Evolutionary conservation across 1,139 yeast species (phyloP).

Genomic region (Pneumocystis wakefieldiae): DNA sequence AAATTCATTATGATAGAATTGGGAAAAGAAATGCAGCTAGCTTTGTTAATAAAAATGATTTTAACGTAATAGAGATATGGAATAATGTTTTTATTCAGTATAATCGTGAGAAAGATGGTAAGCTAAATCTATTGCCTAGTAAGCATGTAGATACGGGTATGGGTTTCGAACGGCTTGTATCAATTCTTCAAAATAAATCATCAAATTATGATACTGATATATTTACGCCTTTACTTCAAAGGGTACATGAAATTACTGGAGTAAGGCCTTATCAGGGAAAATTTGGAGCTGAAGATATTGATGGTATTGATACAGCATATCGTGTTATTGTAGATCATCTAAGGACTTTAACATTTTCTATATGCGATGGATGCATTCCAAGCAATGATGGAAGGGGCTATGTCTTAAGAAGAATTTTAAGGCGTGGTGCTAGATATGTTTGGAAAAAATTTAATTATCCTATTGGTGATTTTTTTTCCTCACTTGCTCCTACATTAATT

Average conservation of each 20-base stretch:
- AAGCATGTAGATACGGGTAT: slow-evolving; percentile 95
- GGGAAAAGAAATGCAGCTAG: slow-evolving; percentile 91
- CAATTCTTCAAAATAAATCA: slow-evolving; percentile 74
- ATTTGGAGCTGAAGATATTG: slow-evolving; percentile 80
- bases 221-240: slow-evolving; percentile 69
- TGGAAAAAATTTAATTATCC: slow-evolving; percentile 94
- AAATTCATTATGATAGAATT: slow-evolving; percentile 90
- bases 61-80: slow-evolving; percentile 95
- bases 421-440: slow-evolving; percentile 96
- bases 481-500: slow-evolving; percentile 81
- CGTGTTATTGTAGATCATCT: slow-evolving; percentile 97
- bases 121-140: slow-evolving; percentile 70
- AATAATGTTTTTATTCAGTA: slow-evolving; percentile 90
- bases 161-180: slow-evolving; percentile 96
- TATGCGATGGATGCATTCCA: slow-evolving; percentile 98
- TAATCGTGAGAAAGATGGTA: slow-evolving; percentile 83
- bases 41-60: slow-evolving; percentile 90
- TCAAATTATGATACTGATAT: slow-evolving; percentile 97
- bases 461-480: slow-evolving; percentile 82
- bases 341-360: slow-evolving; percentile 87
- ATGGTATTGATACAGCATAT: slow-evolving; percentile 95
- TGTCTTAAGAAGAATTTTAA: slow-evolving; percentile 84
- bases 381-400: slow-evolving; percentile 98
- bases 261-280: slow-evolving; percentile 82
- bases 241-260: slow-evolving; percentile 83